Conservation (phyloP, 2,329 filamentous ascomycete species). For the Fusarium camptoceras region DNA sequence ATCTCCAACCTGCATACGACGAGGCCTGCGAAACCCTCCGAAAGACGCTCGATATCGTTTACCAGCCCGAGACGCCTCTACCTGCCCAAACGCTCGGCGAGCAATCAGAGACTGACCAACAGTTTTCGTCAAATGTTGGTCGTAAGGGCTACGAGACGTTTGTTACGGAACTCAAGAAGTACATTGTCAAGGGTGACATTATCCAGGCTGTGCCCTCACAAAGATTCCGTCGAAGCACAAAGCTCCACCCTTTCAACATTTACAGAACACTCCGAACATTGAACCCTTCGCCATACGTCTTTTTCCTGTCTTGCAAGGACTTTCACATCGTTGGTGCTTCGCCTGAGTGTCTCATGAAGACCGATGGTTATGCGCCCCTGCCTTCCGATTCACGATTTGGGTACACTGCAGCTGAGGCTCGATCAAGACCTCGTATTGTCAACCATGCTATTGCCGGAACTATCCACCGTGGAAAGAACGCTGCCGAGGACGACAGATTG, state of each 20-base stretch:
- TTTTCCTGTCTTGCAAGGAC: conserved; percentile 90
- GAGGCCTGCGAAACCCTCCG: conserved; percentile 69
- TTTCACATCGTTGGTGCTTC: conserved; percentile 97
- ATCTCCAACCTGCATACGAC: conserved; percentile 60
- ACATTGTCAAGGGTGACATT: conserved; percentile 92
- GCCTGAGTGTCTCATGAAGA: conserved; percentile 93
- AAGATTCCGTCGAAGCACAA: conserved; percentile 88
- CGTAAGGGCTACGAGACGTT: conserved; percentile 90
- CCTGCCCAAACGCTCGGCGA: conserved; percentile 72
- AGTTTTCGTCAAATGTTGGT: conserved; percentile 94
- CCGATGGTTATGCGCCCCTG: conserved; percentile 43
- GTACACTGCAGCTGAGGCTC: conserved; percentile 41
- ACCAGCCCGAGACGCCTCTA: conserved; percentile 79
- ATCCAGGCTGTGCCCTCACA: conserved; percentile 98
- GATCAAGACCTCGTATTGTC: conserved; percentile 86
- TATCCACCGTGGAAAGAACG: conserved; percentile 81
- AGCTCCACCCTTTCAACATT: conserved; percentile 96
- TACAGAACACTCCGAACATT: conserved; percentile 97
- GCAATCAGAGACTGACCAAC: conserved; percentile 75
- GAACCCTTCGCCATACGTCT: conserved; percentile 96
- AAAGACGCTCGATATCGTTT: conserved; percentile 77
- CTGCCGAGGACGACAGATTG: conserved; percentile 81
- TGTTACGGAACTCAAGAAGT: conserved; percentile 85
- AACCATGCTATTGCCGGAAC: conserved; percentile 98
- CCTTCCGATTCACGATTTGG: conserved; percentile 44